Percentiles rank a stretch among this genome's conserved stretches.
Evolutionary conservation across 139 green algal species (phyloP).

Genomic region (Raphidocelis subcapitata): DNA sequence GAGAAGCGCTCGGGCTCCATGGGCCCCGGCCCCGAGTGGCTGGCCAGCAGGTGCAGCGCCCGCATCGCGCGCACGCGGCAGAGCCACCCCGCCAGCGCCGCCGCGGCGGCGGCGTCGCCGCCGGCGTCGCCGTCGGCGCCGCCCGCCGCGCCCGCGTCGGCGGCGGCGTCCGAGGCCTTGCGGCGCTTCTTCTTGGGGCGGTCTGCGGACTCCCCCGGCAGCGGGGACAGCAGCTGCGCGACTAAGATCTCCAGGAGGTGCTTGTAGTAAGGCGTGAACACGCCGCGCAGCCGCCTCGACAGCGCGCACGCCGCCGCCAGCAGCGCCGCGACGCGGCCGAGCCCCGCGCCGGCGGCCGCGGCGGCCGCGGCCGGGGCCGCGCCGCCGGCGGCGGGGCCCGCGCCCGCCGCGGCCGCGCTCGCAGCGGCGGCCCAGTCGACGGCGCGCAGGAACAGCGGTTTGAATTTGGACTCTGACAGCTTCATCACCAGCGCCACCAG

Average conservation of each 20-base stretch:
- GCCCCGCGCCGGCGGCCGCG: neutral
- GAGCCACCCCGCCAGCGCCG: constrained; percentile 41
- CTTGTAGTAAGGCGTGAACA: constrained; percentile 87
- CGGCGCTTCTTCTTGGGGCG: constrained; percentile 52
- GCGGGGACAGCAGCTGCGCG: no score
- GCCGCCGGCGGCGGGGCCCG: constrained; percentile 1
- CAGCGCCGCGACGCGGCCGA: constrained; percentile 46
- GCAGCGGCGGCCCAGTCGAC: constrained; percentile 73
- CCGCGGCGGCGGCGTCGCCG: neutral
- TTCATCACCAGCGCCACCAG: constrained; percentile 84
- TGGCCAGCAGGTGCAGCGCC: constrained; percentile 80
- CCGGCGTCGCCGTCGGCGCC: no score
- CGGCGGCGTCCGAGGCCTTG: constrained; percentile 6
- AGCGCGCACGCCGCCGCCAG: constrained; percentile 59
- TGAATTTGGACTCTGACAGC: constrained; percentile 87
- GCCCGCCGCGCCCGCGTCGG: constrained; percentile 4
- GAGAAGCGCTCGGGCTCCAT: constrained; percentile 66
- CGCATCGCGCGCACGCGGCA: constrained; percentile 58
- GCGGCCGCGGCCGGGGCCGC: neutral
- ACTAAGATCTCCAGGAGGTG: constrained; percentile 60
- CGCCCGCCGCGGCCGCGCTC: neutral
- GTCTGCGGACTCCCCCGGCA: no score
- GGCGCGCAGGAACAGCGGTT: constrained; percentile 87
- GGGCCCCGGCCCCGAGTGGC: no score
- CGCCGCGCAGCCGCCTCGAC: constrained; percentile 65